These are phyloP conservation scores for Cordyceps javanica DNA, from an alignment of 2,329 filamentous ascomycete genomes.

Conservation along the genomic window DNA sequence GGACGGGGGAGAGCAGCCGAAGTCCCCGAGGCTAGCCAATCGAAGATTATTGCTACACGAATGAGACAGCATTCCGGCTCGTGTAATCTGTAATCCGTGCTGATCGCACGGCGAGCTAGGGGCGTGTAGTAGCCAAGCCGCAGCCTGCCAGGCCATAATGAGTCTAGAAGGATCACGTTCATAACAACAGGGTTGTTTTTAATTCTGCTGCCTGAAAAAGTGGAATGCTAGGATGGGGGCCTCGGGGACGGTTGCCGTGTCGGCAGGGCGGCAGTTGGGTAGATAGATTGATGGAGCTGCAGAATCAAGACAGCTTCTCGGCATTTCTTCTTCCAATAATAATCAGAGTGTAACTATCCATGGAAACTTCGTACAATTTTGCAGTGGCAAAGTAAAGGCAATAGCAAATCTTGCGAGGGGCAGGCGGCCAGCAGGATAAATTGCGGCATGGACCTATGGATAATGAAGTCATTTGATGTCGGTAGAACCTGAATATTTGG, in stretches of 20 bases:
- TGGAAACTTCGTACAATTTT: too few species aligned
- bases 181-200: not conserved
- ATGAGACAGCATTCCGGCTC: too few species aligned
- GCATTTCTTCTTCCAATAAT: too few species aligned
- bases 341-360: too few species aligned
- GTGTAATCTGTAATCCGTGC: too few species aligned
- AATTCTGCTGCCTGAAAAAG: constrained; percentile 9
- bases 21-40: not conserved
- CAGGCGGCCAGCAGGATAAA: too few species aligned
- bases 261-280: not conserved
- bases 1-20: not conserved
- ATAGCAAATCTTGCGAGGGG: too few species aligned
- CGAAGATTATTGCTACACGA: not conserved
- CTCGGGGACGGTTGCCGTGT: not conserved
- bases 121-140: not conserved
- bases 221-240: not conserved
- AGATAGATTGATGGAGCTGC: too few species aligned
- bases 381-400: too few species aligned
- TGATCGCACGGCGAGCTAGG: not conserved
- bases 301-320: too few species aligned
- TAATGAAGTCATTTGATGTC: not conserved
- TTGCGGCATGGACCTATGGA: too few species aligned
- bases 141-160: not conserved
- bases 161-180: not conserved
- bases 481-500: not conserved